Conservation (phyloP, 345 rosid genomes). For the Pistacia integerrima region DNA sequence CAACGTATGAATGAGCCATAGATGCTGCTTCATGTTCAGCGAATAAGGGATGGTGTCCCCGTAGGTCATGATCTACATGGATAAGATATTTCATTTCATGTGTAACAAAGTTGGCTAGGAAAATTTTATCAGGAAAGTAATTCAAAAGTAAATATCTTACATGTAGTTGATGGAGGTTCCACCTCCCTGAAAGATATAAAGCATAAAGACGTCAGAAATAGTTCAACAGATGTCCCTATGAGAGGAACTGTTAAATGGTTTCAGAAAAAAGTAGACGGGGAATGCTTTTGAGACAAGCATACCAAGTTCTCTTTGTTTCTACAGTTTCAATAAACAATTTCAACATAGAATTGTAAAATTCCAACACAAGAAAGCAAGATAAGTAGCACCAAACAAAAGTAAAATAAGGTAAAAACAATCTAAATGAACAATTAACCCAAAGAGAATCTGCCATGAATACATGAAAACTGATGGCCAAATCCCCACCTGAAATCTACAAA, state of each 20-base stretch:
- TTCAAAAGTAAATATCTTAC: conserved; percentile 41
- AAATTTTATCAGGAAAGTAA: conserved; percentile 8
- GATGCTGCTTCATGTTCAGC: conserved; percentile 46
- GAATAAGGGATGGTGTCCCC: conserved; percentile 48
- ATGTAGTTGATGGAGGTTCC: conserved; percentile 58
- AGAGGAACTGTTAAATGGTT: conserved; percentile 12
- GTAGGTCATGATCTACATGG: conserved; percentile 54
- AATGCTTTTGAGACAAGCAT: conserved; percentile 3
- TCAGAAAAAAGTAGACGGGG: neutral
- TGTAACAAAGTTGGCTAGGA: conserved; percentile 20
- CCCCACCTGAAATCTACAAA: neutral
- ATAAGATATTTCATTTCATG: conserved; percentile 17
- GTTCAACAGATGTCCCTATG: neutral
- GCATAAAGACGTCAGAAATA: conserved; percentile 27
- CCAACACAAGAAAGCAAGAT: conserved; percentile 9
- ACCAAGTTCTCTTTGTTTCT: neutral
- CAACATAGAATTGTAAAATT: neutral
- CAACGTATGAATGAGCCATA: conserved; percentile 57
- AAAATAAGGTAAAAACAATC: conserved; percentile 12
- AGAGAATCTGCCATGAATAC: neutral
- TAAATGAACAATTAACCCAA: neutral
- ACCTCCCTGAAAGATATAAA: conserved; percentile 57
- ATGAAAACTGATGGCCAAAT: neutral
- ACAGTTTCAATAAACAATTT: neutral
- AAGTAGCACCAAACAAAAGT: neutral